A percentile compares a stretch with the other conserved stretches of the same genome.
Conservation (phyloP, 192 early-diverging fungal genomes). For the Dissophora globulifera region DNA sequence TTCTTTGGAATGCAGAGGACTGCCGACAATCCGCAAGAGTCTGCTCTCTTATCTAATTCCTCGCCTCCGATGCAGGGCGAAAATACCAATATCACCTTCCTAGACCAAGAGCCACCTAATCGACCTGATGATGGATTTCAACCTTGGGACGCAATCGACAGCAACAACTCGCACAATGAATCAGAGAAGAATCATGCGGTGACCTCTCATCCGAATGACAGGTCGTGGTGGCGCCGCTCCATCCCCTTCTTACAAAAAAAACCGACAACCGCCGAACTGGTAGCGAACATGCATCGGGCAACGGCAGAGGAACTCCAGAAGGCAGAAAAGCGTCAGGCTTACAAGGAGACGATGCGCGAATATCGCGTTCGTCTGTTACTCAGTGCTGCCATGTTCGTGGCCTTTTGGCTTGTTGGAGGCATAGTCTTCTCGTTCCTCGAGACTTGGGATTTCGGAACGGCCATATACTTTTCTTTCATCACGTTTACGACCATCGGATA, state of each 20-base stretch:
- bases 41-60: too few species aligned
- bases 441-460: slow-evolving; percentile 26
- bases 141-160: neutral
- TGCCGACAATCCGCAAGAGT: too few species aligned
- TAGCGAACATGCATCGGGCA: too few species aligned
- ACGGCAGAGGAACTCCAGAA: slow-evolving; percentile 19
- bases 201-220: too few species aligned
- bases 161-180: neutral
- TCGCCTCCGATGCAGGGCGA: too few species aligned
- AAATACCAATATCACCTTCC: neutral
- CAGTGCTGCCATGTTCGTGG: slow-evolving; percentile 21
- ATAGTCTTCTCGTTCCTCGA: slow-evolving; percentile 31
- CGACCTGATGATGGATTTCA: neutral
- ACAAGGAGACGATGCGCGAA: slow-evolving; percentile 35
- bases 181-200: neutral
- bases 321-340: slow-evolving; percentile 13
- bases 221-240: neutral
- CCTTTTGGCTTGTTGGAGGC: slow-evolving; percentile 42
- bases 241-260: neutral
- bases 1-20: too few species aligned
- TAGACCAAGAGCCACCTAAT: neutral
- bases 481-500: slow-evolving; percentile 40
- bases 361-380: slow-evolving; percentile 25
- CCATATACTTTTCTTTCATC: slow-evolving; percentile 28
- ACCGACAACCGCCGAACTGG: too few species aligned